Base-by-base conservation (phyloP, 1,284 basidiomycete species). In the Rhodotorula sp. region DNA sequence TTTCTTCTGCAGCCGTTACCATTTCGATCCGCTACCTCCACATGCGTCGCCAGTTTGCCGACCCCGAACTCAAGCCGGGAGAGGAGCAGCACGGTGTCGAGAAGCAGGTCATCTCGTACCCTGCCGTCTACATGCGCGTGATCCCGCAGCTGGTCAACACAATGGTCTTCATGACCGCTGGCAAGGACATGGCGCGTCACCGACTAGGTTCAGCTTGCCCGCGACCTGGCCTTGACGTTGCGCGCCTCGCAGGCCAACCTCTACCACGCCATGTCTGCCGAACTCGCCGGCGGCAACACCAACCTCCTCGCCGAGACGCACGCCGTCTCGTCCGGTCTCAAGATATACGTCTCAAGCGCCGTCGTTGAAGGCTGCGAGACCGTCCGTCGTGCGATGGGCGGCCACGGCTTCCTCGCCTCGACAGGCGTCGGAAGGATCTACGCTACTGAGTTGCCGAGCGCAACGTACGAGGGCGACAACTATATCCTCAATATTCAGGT, bases 381-480 rank as follows among this genome's bases (percentile, higher is more conserved):
- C 9, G 86, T 87, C 11, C 84, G 90, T 18, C 84, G 88, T 16
- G 85, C 88, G 0, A 85, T 90, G 83, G 89, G 89, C 62, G 89
- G 90, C 5, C 89, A 92, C 78, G 90, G 89, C 0, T 91, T 86
- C 79, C 88, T 87, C 71, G 85, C 83, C 1, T 89, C 87, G 72
- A 82, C 87, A 2, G 89, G 88, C 7, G 80, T 90, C 3, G 88
- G 88, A 3, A 80, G 82, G 40, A 71, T 88, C 8, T 89, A 88
- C 72, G 87, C 86, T 2, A 84, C 87, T 73, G 86, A 86, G 72
- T 79, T 89, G 8, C 88, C 89, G 18, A 65, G 68, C 4, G 68
- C 69, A 16, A 90, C 88, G 84, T 89, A 85, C 74, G 89, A 90
- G 81, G 89, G 89, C 26, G 89, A 91, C 76, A 90, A 90, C 78